Evolutionary conservation across 768 basidiomycete species (phyloP).

Genomic region (Auricularia heimuer): DNA sequence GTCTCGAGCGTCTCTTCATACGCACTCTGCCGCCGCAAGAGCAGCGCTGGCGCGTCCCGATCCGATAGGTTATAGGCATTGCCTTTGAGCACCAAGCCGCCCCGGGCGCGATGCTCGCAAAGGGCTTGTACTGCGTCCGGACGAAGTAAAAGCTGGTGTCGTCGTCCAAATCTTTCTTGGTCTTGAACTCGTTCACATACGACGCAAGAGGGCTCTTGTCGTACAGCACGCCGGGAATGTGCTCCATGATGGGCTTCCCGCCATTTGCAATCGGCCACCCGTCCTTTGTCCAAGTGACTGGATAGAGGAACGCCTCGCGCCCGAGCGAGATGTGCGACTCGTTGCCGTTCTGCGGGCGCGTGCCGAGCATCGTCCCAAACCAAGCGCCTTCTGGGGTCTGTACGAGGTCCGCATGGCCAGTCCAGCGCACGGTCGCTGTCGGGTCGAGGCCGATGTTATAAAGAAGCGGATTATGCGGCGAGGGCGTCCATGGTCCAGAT

Average conservation of each 20-base stretch:
- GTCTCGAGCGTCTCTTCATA: constrained; percentile 31
- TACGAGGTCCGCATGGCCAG: constrained; percentile 4
- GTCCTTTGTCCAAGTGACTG: constrained; percentile 2
- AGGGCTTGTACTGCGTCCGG: constrained; percentile 30
- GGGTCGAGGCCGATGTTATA: background rate
- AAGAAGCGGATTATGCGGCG: constrained; percentile 3
- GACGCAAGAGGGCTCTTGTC: background rate
- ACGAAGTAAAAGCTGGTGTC: constrained; percentile 25
- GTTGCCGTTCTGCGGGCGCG: constrained; percentile 4
- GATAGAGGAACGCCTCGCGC: constrained; percentile 3
- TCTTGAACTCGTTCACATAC: background rate
- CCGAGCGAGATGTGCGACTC: constrained; percentile 1
- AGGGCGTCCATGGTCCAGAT: background rate
- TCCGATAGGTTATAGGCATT: constrained; percentile 32
- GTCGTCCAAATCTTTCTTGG: background rate
- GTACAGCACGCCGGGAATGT: constrained; percentile 3
- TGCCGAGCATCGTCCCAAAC: constrained; percentile 3
- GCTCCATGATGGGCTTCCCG: background rate
- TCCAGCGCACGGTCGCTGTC: background rate
- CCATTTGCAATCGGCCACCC: constrained; percentile 2
- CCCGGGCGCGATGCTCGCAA: constrained; percentile 24
- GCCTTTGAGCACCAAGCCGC: constrained; percentile 21
- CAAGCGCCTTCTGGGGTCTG: constrained; percentile 3
- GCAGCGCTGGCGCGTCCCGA: constrained; percentile 27
- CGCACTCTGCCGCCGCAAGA: constrained; percentile 29